phyloP scores from a whole-genome alignment of 495 filamentous ascomycete genomes.

The Hypomontagnella submonticulosa region DNA sequence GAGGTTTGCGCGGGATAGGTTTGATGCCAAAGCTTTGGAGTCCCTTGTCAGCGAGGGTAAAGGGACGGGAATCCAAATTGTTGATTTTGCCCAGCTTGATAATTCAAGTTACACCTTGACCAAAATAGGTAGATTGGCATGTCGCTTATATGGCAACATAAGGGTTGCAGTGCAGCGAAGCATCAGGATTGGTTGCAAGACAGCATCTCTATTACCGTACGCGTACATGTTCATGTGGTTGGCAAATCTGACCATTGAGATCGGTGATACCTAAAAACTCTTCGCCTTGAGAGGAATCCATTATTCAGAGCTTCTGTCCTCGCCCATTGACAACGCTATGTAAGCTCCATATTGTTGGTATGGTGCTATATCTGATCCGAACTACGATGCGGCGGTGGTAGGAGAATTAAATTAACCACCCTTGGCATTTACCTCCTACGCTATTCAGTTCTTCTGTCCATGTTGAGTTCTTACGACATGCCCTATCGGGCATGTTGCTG shows the following conservation, averaged over 20 bases:
- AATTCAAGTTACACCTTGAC: slow-evolving; percentile 20
- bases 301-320: slow-evolving; percentile 34
- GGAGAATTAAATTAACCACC: slow-evolving; percentile 37
- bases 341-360: slow-evolving; percentile 30
- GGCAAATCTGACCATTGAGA: slow-evolving; percentile 29
- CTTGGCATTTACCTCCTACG: slow-evolving; percentile 36
- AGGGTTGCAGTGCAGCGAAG: slow-evolving; percentile 35
- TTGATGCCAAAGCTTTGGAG: slow-evolving; percentile 9
- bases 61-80: slow-evolving; percentile 11
- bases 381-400: slow-evolving; percentile 29
- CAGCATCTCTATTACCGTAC: slow-evolving; percentile 26
- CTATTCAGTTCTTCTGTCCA: slow-evolving; percentile 9
- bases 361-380: slow-evolving; percentile 42
- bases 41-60: slow-evolving; percentile 15
- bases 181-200: slow-evolving; percentile 11
- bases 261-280: slow-evolving; percentile 20
- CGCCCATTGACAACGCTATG: slow-evolving; percentile 14
- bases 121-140: slow-evolving; percentile 21
- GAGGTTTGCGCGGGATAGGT: slow-evolving; percentile 10
- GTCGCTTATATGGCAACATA: slow-evolving; percentile 25
- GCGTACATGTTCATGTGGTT: slow-evolving; percentile 37
- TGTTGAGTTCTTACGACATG: slow-evolving; percentile 28
- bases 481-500: slow-evolving; percentile 32
- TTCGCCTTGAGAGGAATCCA: slow-evolving; percentile 32
- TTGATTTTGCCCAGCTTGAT: slow-evolving; percentile 11